Base-by-base conservation (phyloP, 2,329 filamentous ascomycete genomes). In the Pseudocercospora vitis region DNA sequence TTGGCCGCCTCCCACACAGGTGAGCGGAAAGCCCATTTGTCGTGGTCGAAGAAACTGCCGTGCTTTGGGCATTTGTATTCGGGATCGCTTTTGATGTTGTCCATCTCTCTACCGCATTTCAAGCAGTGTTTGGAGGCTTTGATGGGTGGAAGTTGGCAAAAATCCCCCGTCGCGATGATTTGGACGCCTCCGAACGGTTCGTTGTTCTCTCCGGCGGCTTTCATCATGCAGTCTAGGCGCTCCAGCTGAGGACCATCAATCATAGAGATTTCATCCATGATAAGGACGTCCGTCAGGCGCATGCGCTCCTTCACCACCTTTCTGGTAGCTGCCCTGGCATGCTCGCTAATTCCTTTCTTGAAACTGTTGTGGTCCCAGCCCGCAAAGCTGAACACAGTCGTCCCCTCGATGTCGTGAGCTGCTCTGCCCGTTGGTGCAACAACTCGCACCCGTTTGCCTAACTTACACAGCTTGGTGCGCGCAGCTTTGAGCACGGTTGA, bases 221-320 rank as follows among this genome's bases (percentile, higher is more conserved):
- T 79, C 70, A 77, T 76, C 2, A 81, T 62, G 3, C 61, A 65
- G 52, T 80, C 78, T 9, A 81, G 66, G 7, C 81, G 74, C 53
- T 81, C 76, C 24, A 83, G 76, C 46, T 77, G 71, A 4, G 75
- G 64, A 49, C 78, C 81, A 46, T 83, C 80, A 0, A 86, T 73
- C 84, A 87, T 87, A 54, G 78, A 83, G 55, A 87, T 81, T 65
- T 87, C 84, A 60, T 87, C 83, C 12, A 87, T 81, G 28, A 87
- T 75, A 1, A 87, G 71, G 0, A 84, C 77, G 46, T 85, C 73
- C 0, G 77, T 81, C 9, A 50, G 16, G 4, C 33, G 31, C 7
- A 59, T 29, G 16, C 54, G 24, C 0, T 65, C 24, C 0, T 19
- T 61, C 1, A 82, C 65, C 0, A 76, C 71, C 1, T 70, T 63